These are phyloP conservation scores for Beauveria brongniartii DNA, from an alignment of 2,329 filamentous ascomycete genomes.

Conservation along the genomic window DNA sequence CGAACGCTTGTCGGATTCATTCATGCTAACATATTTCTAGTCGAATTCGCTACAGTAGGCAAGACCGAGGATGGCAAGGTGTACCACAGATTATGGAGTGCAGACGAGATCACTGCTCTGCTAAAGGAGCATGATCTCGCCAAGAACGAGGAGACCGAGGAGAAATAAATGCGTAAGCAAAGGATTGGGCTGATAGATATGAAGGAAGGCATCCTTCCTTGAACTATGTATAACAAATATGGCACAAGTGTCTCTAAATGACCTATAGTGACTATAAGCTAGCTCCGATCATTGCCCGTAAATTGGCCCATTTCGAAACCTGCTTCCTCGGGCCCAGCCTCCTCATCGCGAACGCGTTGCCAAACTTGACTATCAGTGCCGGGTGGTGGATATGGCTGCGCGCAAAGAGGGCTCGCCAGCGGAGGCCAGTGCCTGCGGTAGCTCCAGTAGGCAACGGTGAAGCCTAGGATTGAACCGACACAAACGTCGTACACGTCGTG, in stretches of 20 bases:
- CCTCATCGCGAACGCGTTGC: constrained; percentile 45
- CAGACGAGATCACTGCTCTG: constrained; percentile 89
- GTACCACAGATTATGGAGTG: constrained; percentile 95
- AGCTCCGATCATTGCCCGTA: background rate
- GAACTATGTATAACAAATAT: constrained; percentile 13
- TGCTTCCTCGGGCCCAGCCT: constrained; percentile 37
- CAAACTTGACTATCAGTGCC: constrained; percentile 28
- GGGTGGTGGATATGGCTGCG: constrained; percentile 49
- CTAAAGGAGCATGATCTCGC: constrained; percentile 93
- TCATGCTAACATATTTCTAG: constrained; percentile 36
- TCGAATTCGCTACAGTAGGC: constrained; percentile 97
- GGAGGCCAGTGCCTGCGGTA: constrained; percentile 57
- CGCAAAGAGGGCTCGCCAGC: constrained; percentile 42
- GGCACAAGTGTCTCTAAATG: background rate
- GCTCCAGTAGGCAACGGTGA: constrained; percentile 54
- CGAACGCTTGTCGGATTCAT: background rate
- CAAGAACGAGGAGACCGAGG: constrained; percentile 70
- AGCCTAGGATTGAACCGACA: constrained; percentile 52
- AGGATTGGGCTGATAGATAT: constrained; percentile 9
- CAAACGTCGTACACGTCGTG: constrained; percentile 65
- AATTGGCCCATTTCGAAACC: constrained; percentile 26
- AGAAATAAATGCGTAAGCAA: constrained; percentile 37
- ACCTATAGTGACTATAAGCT: background rate
- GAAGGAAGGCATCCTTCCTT: background rate
- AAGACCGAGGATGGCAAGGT: constrained; percentile 93